Evolutionary conservation across 257 asterid species (phyloP), one percentile per base, ranked within the genome.

Genomic region (Ilex asprella): DNA sequence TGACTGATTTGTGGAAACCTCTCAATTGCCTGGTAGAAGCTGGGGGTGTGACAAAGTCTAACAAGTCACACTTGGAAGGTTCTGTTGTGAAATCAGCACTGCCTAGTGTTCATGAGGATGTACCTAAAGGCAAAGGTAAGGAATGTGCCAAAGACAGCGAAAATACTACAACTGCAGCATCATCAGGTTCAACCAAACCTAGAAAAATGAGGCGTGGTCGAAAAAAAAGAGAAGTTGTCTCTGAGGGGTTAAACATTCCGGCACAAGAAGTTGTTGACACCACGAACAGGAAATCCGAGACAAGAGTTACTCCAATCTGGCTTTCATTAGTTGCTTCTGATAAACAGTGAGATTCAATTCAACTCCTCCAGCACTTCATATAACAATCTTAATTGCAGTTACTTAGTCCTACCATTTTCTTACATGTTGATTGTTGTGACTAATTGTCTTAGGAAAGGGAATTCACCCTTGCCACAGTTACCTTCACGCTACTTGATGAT

Each of bases 251-350:
- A 1, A 71, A 60, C 46, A 6, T 60, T 3, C 76, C 76, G 2
- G 55, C 68, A 12, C 31, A 7, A 54, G 39, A 13, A 21, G 21
- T 32, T 15, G 13, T 13, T 47, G 76, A 70, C 39, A 39, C 59
- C 15, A 29, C 56, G 7, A 55, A 29, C 8, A 32, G 16, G 12
- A 29, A 9, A 13, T 50, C 14, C 27, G n/a, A 51, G 30, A 16
- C 10, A 44, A 62, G 61, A 47, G 21, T 2, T 27, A 58, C 16
- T 14, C 64, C 59, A 8, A 47, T 70, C 12, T 75, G 79, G 79
- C 62, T 75, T 39, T n/a, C 31, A 13, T 16, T 75, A 15, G 67
- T 75, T 62, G 76, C 67, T 58, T 75, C 61, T 39, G 58, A 70
- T 31, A 58, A 31, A 2, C 63, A 66, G 76, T 75, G 55, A 70